Percentiles rank a stretch among this genome's conserved stretches.
Conservation (phyloP, 768 basidiomycete species). For the Pulveroboletus sp. region DNA sequence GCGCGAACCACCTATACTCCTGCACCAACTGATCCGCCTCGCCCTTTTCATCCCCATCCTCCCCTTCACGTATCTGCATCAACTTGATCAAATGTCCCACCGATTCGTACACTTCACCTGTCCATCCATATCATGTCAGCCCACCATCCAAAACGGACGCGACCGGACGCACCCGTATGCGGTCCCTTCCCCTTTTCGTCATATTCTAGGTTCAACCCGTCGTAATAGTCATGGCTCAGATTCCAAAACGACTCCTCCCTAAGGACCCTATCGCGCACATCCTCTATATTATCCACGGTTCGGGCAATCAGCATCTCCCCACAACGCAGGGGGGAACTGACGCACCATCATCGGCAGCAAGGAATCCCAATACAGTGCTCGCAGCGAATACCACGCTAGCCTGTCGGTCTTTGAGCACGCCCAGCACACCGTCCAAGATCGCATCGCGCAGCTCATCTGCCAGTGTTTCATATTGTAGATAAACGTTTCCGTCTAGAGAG, state of each 20-base stretch:
- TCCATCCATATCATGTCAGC: neutral
- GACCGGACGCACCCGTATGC: conserved; percentile 8
- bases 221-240: conserved; percentile 20
- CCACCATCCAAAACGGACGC: neutral
- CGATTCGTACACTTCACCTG: conserved; percentile 24
- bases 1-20: conserved; percentile 8
- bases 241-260: conserved; percentile 13
- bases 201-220: conserved; percentile 13
- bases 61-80: conserved; percentile 12
- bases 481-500: neutral
- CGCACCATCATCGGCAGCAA: conserved; percentile 18
- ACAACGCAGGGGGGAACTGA: neutral
- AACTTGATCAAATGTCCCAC: conserved; percentile 21
- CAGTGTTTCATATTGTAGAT: no score
- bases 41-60: neutral
- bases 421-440: conserved; percentile 12
- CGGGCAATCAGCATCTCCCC: neutral
- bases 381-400: conserved; percentile 16
- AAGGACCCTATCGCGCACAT: conserved; percentile 16
- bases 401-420: conserved; percentile 14
- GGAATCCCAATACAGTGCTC: conserved; percentile 10
- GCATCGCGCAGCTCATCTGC: conserved; percentile 11
- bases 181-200: conserved; percentile 13
- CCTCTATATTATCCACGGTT: conserved; percentile 1
- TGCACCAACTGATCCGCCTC: neutral